These are phyloP conservation scores for Exophiala oligosperma DNA, from an alignment of 2,329 filamentous ascomycete species.

Conservation along the genomic window DNA sequence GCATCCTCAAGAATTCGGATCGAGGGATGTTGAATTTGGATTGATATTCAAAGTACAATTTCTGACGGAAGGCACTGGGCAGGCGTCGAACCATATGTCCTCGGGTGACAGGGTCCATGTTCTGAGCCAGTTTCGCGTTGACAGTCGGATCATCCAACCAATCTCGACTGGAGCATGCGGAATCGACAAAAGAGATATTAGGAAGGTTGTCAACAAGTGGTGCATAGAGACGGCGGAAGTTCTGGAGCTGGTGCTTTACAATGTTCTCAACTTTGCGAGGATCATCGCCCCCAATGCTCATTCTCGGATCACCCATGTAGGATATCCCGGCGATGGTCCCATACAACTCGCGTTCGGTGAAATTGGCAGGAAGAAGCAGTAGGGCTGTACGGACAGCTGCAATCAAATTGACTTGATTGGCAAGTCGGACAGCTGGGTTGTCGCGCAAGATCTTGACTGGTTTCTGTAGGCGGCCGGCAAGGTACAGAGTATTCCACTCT, in stretches of 20 bases:
- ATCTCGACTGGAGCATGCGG: slow-evolving; percentile 56
- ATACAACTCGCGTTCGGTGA: slow-evolving; percentile 86
- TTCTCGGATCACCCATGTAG: slow-evolving; percentile 94
- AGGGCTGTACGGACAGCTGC: slow-evolving; percentile 88
- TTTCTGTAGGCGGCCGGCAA: slow-evolving; percentile 95
- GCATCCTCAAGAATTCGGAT: slow-evolving; percentile 80
- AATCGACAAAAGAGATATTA: slow-evolving; percentile 76
- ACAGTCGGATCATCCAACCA: slow-evolving; percentile 65
- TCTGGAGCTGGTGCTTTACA: slow-evolving; percentile 83
- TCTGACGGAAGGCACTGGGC: slow-evolving; percentile 80
- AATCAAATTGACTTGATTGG: slow-evolving; percentile 93
- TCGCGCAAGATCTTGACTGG: slow-evolving; percentile 97
- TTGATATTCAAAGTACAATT: slow-evolving; percentile 93
- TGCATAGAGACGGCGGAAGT: slow-evolving; percentile 88
- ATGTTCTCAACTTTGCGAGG: slow-evolving; percentile 93
- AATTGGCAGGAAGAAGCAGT: slow-evolving; percentile 77
- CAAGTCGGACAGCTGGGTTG: slow-evolving; percentile 85
- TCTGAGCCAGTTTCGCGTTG: slow-evolving; percentile 73
- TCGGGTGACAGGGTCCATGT: slow-evolving; percentile 87
- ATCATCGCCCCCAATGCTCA: slow-evolving; percentile 87
- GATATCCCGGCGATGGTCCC: slow-evolving; percentile 88
- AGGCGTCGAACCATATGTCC: slow-evolving; percentile 96
- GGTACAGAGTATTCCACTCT: slow-evolving; percentile 90
- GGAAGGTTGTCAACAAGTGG: slow-evolving; percentile 87
- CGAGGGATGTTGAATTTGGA: slow-evolving; percentile 83